phyloP scores from a whole-genome alignment of 2,329 filamentous ascomycete species.

The Aureobasidium sp. region DNA sequence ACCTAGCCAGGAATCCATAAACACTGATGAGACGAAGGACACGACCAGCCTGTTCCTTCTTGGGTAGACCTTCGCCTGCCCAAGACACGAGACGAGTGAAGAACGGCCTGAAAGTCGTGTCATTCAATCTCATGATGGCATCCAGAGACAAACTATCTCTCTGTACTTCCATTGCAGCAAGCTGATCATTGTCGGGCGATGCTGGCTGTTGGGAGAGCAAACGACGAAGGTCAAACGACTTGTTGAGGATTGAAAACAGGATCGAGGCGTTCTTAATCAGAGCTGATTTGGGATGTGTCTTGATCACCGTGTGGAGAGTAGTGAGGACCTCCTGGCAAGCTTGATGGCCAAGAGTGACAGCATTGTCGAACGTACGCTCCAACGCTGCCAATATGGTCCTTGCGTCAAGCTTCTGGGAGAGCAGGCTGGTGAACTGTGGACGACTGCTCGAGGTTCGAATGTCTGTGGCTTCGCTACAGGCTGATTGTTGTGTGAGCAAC shows the following conservation, averaged over 20 bases:
- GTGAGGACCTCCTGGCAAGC: slow-evolving; percentile 61
- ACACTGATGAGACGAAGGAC: slow-evolving; percentile 62
- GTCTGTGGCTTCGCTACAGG: slow-evolving; percentile 26
- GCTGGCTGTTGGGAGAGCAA: slow-evolving; percentile 44
- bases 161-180: slow-evolving; percentile 39
- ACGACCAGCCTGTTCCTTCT: slow-evolving; percentile 51
- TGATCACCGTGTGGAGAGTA: slow-evolving; percentile 61
- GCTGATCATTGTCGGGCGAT: slow-evolving; percentile 46
- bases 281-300: slow-evolving; percentile 66
- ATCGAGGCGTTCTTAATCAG: slow-evolving; percentile 66
- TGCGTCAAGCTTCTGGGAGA: slow-evolving; percentile 69
- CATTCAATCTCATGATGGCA: slow-evolving; percentile 95
- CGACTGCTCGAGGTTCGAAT: slow-evolving; percentile 44
- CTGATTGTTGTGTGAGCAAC: slow-evolving; percentile 61
- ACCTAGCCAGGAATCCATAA: slow-evolving; percentile 68
- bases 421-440: slow-evolving; percentile 58
- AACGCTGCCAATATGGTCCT: slow-evolving; percentile 68
- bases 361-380: slow-evolving; percentile 60
- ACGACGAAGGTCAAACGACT: slow-evolving; percentile 57
- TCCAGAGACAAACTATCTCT: slow-evolving; percentile 57
- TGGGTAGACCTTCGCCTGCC: slow-evolving; percentile 53
- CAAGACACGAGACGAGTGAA: slow-evolving; percentile 83
- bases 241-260: slow-evolving; percentile 54
- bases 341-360: slow-evolving; percentile 36
- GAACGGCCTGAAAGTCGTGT: slow-evolving; percentile 83